phyloP scores from a whole-genome alignment of 345 rosid species.

The Dovyalis caffra region DNA sequence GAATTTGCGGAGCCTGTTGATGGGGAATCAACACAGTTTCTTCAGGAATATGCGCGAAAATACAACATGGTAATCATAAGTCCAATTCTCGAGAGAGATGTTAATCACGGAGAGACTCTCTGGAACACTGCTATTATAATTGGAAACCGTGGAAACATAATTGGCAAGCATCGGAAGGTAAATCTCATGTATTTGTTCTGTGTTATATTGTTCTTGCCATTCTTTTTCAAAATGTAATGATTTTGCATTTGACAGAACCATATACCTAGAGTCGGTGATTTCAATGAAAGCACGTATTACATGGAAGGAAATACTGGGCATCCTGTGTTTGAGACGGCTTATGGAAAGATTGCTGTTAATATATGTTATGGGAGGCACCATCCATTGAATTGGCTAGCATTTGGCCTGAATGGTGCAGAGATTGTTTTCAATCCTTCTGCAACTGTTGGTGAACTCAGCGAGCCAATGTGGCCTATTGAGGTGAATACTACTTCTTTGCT shows the following conservation, averaged over 20 bases:
- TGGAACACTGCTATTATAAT: constrained; percentile 93
- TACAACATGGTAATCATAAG: constrained; percentile 86
- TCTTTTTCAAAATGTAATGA: constrained; percentile 5
- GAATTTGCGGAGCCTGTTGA: constrained; percentile 91
- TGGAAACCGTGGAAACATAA: constrained; percentile 82
- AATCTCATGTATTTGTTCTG: constrained; percentile 3
- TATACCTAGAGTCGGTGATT: constrained; percentile 95
- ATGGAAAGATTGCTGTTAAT: constrained; percentile 81
- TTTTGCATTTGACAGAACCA: constrained; percentile 66
- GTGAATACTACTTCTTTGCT: constrained; percentile 25
- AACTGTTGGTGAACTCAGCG: constrained; percentile 93
- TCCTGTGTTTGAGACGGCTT: constrained; percentile 91
- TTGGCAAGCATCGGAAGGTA: constrained; percentile 96
- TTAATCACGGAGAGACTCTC: constrained; percentile 81
- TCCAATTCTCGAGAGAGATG: constrained; percentile 92
- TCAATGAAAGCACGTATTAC: constrained; percentile 96
- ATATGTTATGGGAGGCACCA: constrained; percentile 98
- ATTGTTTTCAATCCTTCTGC: constrained; percentile 99
- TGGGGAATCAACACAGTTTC: constrained; percentile 81
- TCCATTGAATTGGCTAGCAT: constrained; percentile 92
- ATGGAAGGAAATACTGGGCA: constrained; percentile 98
- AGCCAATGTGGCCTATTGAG: constrained; percentile 99
- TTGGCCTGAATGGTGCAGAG: constrained; percentile 96
- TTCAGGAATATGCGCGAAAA: constrained; percentile 69
- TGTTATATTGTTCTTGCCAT: background rate